Conservation (phyloP, 371 early-diverging fungal genomes). For the Saksenaea oblongispora region DNA sequence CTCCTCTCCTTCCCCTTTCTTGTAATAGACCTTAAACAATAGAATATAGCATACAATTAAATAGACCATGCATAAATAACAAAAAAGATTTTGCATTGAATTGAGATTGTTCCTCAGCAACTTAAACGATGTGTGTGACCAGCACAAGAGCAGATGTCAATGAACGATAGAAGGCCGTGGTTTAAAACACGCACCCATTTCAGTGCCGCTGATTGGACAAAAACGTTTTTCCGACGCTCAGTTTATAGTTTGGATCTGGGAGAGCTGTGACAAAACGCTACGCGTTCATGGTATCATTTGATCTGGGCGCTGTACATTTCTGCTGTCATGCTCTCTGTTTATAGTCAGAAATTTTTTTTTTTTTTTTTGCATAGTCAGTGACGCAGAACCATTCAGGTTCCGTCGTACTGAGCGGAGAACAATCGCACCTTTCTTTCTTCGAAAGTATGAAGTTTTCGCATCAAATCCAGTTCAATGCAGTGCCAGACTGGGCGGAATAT, state of each 20-base stretch:
- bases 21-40: background rate
- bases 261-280: background rate
- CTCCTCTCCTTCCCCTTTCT: no score
- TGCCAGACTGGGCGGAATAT: constrained; percentile 89
- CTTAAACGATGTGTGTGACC: background rate
- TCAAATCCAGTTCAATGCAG: constrained; percentile 86
- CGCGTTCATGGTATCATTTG: background rate
- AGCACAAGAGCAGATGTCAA: background rate
- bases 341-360: background rate
- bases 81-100: no score
- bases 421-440: background rate
- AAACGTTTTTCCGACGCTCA: background rate
- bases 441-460: constrained; percentile 60
- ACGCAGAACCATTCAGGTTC: background rate
- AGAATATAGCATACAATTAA: background rate
- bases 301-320: no score
- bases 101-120: no score
- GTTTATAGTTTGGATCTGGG: background rate
- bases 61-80: background rate
- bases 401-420: background rate
- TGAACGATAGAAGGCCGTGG: background rate
- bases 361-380: background rate
- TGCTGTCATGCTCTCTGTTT: no score
- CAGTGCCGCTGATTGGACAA: background rate
- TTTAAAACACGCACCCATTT: background rate